phyloP scores from a whole-genome alignment of 345 rosid genomes.

The Citrus australasica region DNA sequence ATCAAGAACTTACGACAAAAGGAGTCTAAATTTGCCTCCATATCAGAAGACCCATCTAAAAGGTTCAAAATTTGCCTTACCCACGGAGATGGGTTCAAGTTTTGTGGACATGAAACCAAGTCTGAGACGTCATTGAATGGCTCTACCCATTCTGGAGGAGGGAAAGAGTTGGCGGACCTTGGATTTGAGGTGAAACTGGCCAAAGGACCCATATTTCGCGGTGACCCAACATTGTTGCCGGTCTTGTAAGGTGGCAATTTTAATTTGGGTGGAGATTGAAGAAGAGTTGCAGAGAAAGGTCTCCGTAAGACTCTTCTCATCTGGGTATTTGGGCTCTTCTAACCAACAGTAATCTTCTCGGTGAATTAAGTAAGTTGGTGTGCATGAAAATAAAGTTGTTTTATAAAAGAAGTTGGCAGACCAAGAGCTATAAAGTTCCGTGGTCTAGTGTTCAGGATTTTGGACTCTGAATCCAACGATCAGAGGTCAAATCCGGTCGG shows the following conservation, averaged over 20 bases:
- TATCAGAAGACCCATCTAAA: constrained; percentile 57
- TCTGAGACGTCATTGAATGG: constrained; percentile 74
- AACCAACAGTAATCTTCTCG: background rate
- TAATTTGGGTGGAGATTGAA: constrained; percentile 8
- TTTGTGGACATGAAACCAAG: constrained; percentile 36
- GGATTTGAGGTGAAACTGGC: constrained; percentile 22
- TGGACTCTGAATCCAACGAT: constrained; percentile 97
- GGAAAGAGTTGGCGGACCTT: constrained; percentile 42
- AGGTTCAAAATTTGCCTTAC: constrained; percentile 53
- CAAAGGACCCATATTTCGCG: constrained; percentile 6
- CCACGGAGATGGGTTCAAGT: constrained; percentile 71
- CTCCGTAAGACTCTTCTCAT: constrained; percentile 34
- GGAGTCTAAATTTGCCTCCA: constrained; percentile 61
- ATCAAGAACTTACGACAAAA: constrained; percentile 63
- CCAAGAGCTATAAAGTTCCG: constrained; percentile 16
- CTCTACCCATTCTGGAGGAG: constrained; percentile 89
- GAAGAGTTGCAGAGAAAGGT: constrained; percentile 16
- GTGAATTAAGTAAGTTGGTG: fast-evolving
- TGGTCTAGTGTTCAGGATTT: constrained; percentile 93
- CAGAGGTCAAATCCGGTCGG: constrained; percentile 95
- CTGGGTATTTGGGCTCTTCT: background rate
- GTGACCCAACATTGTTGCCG: constrained; percentile 26
- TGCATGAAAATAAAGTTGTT: background rate
- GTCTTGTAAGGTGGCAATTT: constrained; percentile 3
- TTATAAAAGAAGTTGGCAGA: fast-evolving